Evolutionary conservation across 139 green algal species (phyloP).

Genomic region (Chlamydomonas sphaeroides): DNA sequence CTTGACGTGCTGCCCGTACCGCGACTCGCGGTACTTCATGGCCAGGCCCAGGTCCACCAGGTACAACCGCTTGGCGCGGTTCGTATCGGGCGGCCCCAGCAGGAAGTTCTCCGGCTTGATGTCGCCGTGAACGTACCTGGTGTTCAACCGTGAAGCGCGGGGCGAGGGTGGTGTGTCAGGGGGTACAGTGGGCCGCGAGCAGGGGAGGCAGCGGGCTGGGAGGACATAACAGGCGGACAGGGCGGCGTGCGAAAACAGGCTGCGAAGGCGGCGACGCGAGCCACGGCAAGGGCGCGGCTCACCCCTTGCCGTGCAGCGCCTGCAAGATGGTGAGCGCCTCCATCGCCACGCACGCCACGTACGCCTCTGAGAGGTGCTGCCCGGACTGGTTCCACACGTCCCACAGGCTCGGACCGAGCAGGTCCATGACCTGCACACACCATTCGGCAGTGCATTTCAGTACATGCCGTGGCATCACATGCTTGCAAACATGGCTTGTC

Average conservation of each 20-base stretch:
- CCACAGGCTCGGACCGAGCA: slow-evolving; percentile 97
- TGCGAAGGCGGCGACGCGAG: too few species aligned
- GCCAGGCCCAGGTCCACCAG: slow-evolving; percentile 97
- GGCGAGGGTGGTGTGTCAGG: too few species aligned
- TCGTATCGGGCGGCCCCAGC: slow-evolving; percentile 83
- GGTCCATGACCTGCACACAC: slow-evolving; percentile 97
- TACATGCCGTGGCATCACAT: too few species aligned
- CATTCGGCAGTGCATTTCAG: too few species aligned
- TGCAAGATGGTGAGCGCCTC: slow-evolving; percentile 98
- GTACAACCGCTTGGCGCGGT: slow-evolving; percentile 95
- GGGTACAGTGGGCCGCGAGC: too few species aligned
- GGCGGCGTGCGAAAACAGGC: too few species aligned
- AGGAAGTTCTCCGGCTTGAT: slow-evolving; percentile 99
- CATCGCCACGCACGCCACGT: slow-evolving; percentile 99
- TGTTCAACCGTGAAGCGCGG: too few species aligned
- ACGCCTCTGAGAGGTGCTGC: slow-evolving; percentile 88
- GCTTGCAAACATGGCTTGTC: too few species aligned
- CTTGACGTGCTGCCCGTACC: slow-evolving; percentile 86
- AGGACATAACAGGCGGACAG: too few species aligned
- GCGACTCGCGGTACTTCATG: slow-evolving; percentile 51
- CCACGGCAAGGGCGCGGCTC: too few species aligned
- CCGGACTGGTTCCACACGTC: slow-evolving; percentile 98
- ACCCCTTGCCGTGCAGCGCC: slow-evolving; percentile 93
- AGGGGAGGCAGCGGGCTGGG: too few species aligned
- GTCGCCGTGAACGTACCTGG: slow-evolving; percentile 98